Evolutionary conservation across 768 basidiomycete species (phyloP), one percentile per base, ranked within the genome.

Genomic region (Vararia minispora): DNA sequence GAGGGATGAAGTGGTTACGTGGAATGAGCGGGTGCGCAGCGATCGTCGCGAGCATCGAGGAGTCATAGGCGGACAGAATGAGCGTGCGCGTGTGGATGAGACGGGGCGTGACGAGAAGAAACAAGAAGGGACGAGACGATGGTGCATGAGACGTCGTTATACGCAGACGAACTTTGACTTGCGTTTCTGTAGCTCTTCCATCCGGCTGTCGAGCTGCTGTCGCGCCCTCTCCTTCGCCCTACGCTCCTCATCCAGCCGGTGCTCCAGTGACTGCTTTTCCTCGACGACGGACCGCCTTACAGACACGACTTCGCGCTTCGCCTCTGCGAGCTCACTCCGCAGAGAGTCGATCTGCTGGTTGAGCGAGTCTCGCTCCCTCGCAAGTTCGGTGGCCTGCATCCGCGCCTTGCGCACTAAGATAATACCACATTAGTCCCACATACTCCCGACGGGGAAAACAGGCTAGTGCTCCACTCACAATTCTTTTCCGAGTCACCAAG

Each of bases 151-250:
- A 35, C 35, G 18, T 42, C 38, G 45, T 71, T 68, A 90, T 59
- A 90, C 71, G 61, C 87, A 90, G 37, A 80, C 83, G 59, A 89
- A 94, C 64, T 92, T 94, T 46, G 86, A 89, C 66, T 89, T 91
- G 43, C 85, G 80, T 63, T 72, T 74, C 44, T 71, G 65, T 28
- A 89, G 64, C 52, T 91, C 90, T 40, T 88, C 85, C 79, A 89
- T 81, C 46, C 90, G 78, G 13, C 72, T 70, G 55, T 92, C 89
- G 21, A 92, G 74, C 58, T 90, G 88, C 44, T 80, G 79, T 35
- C 87, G 77, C 35, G 77, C 83, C 18, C 87, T 81, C 58, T 92
- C 89, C 61, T 88, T 90, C n/a, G 75, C 81, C 51, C 71, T 74
- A 37, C 88, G 76, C 58, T 92, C 88, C 55, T 92, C 87, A 52